Evolutionary conservation across 371 early-diverging fungal genomes (phyloP).

Genomic region (Saksenaea vasiformis): DNA sequence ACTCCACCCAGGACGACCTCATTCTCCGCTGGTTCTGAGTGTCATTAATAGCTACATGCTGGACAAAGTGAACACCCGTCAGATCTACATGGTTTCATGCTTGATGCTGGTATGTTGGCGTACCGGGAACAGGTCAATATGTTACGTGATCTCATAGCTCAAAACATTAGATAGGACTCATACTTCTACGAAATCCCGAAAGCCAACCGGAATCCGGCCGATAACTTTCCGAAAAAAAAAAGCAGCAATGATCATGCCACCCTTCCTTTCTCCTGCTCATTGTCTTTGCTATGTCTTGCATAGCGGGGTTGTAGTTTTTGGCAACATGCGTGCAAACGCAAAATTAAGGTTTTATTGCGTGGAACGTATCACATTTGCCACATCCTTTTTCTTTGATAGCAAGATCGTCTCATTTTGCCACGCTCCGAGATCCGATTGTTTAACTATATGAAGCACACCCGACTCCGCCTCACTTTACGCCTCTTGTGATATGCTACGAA

Average conservation of each 20-base stretch:
- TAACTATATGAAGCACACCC: background rate
- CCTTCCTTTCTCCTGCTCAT: background rate
- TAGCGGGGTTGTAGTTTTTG: background rate
- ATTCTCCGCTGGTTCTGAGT: background rate
- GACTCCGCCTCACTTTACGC: constrained; percentile 4
- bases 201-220: constrained; percentile 2
- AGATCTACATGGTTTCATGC: background rate
- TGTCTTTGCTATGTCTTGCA: background rate
- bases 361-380: background rate
- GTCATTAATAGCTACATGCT: background rate
- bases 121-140: background rate
- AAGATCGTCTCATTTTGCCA: constrained; percentile 3
- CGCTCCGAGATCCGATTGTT: constrained; percentile 1
- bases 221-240: background rate
- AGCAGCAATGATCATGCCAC: background rate
- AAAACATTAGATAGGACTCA: background rate
- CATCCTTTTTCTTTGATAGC: background rate
- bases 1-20: too few relatives aligned
- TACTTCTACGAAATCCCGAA: background rate
- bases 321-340: background rate
- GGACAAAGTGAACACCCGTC: background rate
- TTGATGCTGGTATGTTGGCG: too few relatives aligned
- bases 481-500: background rate
- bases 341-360: background rate
- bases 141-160: background rate